phyloP scores from a whole-genome alignment of 1,284 basidiomycete genomes.

The Ceratobasidium papillatum region DNA sequence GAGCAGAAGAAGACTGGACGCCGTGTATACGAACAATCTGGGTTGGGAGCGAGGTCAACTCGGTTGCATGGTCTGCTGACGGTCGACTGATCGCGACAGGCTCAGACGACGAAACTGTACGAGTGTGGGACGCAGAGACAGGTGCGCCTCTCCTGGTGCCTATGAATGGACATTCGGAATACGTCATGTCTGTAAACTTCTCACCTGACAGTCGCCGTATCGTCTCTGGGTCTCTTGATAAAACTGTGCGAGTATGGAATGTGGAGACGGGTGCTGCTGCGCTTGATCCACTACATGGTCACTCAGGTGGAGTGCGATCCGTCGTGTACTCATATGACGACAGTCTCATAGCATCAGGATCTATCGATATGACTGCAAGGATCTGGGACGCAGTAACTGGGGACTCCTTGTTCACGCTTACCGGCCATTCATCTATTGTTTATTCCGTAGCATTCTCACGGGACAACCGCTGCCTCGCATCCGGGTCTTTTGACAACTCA shows the following conservation, averaged over 20 bases:
- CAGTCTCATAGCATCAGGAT: no score
- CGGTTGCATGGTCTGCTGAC: background rate
- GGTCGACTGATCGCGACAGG: background rate
- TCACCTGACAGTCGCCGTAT: conserved; percentile 29
- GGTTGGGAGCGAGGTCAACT: background rate
- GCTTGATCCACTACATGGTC: no score
- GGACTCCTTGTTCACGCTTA: background rate
- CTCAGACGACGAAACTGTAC: background rate
- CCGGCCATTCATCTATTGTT: conserved; percentile 21
- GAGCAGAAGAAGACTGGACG: background rate
- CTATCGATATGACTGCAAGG: conserved; percentile 28
- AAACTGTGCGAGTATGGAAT: conserved; percentile 36
- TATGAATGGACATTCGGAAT: background rate
- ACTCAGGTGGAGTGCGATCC: no score
- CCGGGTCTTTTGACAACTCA: conserved; percentile 27
- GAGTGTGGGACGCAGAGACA: background rate
- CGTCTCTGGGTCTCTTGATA: conserved; percentile 22
- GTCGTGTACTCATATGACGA: no score
- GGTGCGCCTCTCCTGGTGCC: background rate
- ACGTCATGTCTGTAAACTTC: conserved; percentile 34
- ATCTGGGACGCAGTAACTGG: conserved; percentile 35
- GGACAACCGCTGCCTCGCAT: conserved; percentile 49
- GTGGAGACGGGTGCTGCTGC: no score
- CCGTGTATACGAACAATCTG: background rate
- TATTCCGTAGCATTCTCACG: conserved; percentile 53